Conservation (phyloP, 139 green algal genomes). For the Picochlorum costavermella region DNA sequence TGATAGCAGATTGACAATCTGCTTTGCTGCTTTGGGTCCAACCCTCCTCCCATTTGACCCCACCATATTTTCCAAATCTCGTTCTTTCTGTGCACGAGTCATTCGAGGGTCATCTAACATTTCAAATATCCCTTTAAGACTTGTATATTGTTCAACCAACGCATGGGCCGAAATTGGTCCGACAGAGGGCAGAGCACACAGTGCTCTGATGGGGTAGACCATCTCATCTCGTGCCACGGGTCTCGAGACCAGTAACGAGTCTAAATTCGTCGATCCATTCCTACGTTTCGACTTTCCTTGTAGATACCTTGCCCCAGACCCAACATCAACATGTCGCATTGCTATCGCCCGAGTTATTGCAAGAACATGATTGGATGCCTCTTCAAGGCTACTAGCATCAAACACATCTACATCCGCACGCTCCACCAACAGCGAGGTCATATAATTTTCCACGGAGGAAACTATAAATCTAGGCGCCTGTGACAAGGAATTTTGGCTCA, state of each 20-base stretch:
- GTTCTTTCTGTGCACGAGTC: conserved; percentile 18
- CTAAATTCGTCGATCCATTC: not conserved
- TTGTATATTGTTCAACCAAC: conserved; percentile 14
- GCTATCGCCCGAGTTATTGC: conserved; percentile 21
- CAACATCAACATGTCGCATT: not conserved
- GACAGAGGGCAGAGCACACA: conserved; percentile 16
- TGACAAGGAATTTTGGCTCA: not conserved
- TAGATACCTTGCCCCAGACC: conserved; percentile 10
- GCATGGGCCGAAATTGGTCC: conserved; percentile 12
- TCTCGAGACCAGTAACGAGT: conserved; percentile 8
- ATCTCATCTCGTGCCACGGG: not conserved
- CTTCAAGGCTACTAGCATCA: conserved; percentile 9
- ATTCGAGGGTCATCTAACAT: conserved; percentile 6
- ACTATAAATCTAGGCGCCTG: too few relatives aligned
- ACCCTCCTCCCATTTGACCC: conserved; percentile 24
- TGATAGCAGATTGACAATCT: conserved; percentile 21
- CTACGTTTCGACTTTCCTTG: not conserved
- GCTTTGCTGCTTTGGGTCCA: conserved; percentile 18
- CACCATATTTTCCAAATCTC: conserved; percentile 39
- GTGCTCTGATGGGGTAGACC: not conserved
- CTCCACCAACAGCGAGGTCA: conserved; percentile 12
- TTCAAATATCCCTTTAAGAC: conserved; percentile 16
- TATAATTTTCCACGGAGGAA: conserved; percentile 7
- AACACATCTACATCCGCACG: conserved; percentile 6
- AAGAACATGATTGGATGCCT: conserved; percentile 14